Conservation (phyloP, 106 monocot genomes). For the Cymbidium sinense region DNA sequence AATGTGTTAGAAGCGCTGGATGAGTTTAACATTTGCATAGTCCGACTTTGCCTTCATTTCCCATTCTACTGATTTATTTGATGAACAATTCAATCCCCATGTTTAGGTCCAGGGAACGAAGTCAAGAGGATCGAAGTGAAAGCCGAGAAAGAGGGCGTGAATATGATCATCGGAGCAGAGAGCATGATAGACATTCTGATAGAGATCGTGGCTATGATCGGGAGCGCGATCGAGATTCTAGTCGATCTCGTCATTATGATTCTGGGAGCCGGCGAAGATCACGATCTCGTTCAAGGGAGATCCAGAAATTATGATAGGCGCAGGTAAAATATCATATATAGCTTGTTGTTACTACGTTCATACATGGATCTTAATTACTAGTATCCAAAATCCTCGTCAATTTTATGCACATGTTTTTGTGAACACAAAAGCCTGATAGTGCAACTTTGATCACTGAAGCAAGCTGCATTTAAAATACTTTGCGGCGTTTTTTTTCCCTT, state of each 20-base stretch:
- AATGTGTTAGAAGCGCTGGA: not conserved
- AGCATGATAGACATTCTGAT: slow-evolving; percentile 38
- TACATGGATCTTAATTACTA: too few species aligned
- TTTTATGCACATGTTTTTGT: too few species aligned
- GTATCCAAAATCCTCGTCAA: too few species aligned
- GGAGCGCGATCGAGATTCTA: slow-evolving; percentile 19
- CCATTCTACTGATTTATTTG: not conserved
- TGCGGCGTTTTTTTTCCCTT: too few species aligned
- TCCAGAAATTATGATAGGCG: slow-evolving; percentile 60
- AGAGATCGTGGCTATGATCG: slow-evolving; percentile 45
- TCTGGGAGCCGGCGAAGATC: slow-evolving; percentile 52
- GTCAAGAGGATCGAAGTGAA: slow-evolving; percentile 24
- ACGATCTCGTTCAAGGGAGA: slow-evolving; percentile 56
- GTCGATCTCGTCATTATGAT: slow-evolving; percentile 36
- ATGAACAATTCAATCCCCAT: not conserved
- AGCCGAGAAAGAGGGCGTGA: slow-evolving; percentile 33
- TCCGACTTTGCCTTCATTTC: not conserved
- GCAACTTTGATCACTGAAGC: too few species aligned
- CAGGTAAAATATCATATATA: slow-evolving; percentile 29
- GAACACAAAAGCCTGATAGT: not conserved
- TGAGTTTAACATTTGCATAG: not conserved
- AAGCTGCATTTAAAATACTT: too few species aligned
- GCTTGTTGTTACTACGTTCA: too few species aligned
- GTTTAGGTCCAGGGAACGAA: slow-evolving; percentile 55
- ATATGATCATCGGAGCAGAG: slow-evolving; percentile 46